phyloP scores from a whole-genome alignment of 179 eudicot species.

The Beta corolliflora region DNA sequence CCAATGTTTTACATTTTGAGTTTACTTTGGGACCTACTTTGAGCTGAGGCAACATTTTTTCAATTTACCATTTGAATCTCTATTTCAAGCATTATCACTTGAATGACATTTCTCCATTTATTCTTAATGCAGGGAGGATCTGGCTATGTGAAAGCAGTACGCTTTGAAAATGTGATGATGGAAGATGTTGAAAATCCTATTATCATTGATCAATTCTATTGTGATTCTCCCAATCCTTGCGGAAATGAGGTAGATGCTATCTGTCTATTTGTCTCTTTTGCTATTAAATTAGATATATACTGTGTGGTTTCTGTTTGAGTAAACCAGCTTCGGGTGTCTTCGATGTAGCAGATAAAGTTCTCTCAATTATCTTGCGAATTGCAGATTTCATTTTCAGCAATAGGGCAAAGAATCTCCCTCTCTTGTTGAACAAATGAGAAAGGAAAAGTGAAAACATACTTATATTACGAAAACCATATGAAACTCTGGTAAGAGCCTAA shows the following conservation, averaged over 20 bases:
- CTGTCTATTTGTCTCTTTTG: background rate
- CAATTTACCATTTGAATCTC: background rate
- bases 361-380: background rate
- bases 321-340: background rate
- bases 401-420: slow-evolving; percentile 4
- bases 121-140: slow-evolving; percentile 67
- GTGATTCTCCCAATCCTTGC: slow-evolving; percentile 78
- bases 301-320: background rate
- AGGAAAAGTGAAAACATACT: background rate
- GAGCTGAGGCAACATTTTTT: background rate
- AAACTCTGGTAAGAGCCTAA: slow-evolving; percentile 4
- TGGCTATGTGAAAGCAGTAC: slow-evolving; percentile 71
- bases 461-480: slow-evolving; percentile 8
- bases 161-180: slow-evolving; percentile 76
- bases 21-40: background rate
- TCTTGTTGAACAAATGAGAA: background rate
- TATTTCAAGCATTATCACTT: background rate
- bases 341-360: slow-evolving; percentile 2
- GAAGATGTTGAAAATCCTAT: slow-evolving; percentile 78
- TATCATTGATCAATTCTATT: slow-evolving; percentile 84
- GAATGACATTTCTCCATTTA: background rate
- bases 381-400: background rate
- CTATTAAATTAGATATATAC: background rate
- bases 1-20: background rate
- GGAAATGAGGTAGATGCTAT: slow-evolving; percentile 54